Conservation (phyloP, 139 green algal species). For the Ettlia oleoabundans region DNA sequence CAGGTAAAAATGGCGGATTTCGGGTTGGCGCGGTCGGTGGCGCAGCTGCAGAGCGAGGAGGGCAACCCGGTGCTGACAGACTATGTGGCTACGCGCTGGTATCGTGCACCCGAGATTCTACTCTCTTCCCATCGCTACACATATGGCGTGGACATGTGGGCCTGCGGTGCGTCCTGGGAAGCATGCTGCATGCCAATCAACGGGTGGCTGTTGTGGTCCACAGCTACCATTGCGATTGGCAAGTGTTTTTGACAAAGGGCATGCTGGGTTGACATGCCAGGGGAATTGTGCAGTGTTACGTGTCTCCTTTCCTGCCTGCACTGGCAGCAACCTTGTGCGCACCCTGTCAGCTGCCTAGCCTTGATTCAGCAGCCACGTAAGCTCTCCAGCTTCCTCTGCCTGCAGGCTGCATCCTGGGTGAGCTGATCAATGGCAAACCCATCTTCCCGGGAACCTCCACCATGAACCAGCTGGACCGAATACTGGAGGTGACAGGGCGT, state of each 20-base stretch:
- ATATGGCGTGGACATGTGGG: constrained; percentile 98
- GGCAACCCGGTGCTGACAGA: constrained; percentile 90
- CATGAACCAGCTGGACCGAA: constrained; percentile 95
- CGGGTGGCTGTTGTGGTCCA: background rate
- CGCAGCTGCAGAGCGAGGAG: constrained; percentile 64
- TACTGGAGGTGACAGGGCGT: constrained; percentile 82
- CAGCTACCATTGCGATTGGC: too few species aligned
- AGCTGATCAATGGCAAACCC: constrained; percentile 91
- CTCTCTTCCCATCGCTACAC: constrained; percentile 95
- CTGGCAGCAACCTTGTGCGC: too few species aligned
- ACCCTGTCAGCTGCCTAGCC: too few species aligned
- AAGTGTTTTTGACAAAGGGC: too few species aligned
- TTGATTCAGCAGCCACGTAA: too few species aligned
- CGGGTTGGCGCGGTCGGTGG: constrained; percentile 85
- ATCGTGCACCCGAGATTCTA: constrained; percentile 97
- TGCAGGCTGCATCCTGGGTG: constrained; percentile 95
- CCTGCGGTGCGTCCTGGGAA: constrained; percentile 84
- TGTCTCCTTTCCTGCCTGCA: too few species aligned
- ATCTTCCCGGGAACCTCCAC: constrained; percentile 95
- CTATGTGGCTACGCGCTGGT: constrained; percentile 99
- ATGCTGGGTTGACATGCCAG: too few species aligned
- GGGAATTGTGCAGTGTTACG: too few species aligned
- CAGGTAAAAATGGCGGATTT: constrained; percentile 98
- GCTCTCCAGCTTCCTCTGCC: too few species aligned
- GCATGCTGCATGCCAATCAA: too few species aligned